A percentile compares a stretch with the other conserved stretches of the same genome.
phyloP scores from a whole-genome alignment of 1,284 basidiomycete genomes.

The Porodaedalea pini region DNA sequence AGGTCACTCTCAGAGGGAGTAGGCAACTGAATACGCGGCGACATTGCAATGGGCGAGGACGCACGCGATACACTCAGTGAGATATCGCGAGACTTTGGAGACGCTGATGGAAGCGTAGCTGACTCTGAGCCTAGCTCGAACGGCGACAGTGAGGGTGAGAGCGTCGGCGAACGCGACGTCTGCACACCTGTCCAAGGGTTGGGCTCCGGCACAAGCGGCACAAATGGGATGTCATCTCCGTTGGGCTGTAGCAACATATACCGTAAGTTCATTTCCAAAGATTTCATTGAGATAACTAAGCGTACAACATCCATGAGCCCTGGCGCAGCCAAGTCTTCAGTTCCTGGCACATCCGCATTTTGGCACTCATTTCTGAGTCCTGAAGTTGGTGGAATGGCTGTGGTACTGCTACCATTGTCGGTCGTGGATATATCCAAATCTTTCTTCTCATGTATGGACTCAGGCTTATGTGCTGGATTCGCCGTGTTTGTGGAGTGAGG shows the following conservation, averaged over 20 bases:
- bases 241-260: not conserved
- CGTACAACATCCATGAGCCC: not conserved
- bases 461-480: no score
- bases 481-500: not conserved
- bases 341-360: no score
- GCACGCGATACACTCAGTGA: not conserved
- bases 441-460: not conserved
- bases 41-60: not conserved
- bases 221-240: not conserved
- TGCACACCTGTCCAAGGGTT: not conserved
- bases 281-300: no score
- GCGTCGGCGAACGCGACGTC: not conserved
- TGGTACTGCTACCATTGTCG: not conserved
- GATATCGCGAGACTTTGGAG: no score
- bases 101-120: not conserved
- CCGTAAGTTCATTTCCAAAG: no score
- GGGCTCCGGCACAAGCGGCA: not conserved
- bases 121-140: not conserved
- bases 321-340: not conserved
- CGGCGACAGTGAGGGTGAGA: conserved; percentile 1
- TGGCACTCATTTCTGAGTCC: no score
- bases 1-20: not conserved
- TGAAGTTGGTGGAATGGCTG: not conserved
- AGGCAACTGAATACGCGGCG: not conserved
- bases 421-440: not conserved